phyloP scores from a whole-genome alignment of 306 rosid genomes.

The Bauhinia variegata region DNA sequence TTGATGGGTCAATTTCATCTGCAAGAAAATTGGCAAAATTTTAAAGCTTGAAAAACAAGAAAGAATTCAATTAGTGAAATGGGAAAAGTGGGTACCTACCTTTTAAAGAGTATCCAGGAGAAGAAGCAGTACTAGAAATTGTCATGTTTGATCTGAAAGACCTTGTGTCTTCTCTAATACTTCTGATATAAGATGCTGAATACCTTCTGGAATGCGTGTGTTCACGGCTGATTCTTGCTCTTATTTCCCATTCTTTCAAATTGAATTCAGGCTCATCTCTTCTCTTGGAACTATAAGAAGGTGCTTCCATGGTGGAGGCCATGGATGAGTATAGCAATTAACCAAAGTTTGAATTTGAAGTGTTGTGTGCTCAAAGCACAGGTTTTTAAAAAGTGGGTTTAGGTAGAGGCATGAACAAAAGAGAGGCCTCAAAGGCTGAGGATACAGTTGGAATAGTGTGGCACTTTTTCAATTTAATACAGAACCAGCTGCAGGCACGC shows the following conservation, averaged over 20 bases:
- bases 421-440: conserved; percentile 20
- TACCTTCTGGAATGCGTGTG: conserved; percentile 68
- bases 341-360: neutral
- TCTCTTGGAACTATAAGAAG: conserved; percentile 45
- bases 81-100: conserved; percentile 40
- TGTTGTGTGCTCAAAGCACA: conserved; percentile 12
- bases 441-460: conserved; percentile 15
- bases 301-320: conserved; percentile 55
- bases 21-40: conserved; percentile 22
- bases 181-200: conserved; percentile 85
- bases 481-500: conserved; percentile 34
- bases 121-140: conserved; percentile 89
- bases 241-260: conserved; percentile 69
- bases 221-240: conserved; percentile 55
- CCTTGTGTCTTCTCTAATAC: conserved; percentile 78
- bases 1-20: conserved; percentile 96
- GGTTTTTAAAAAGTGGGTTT: conserved; percentile 31
- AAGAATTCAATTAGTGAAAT: conserved; percentile 1
- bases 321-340: conserved; percentile 30
- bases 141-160: conserved; percentile 83
- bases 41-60: neutral
- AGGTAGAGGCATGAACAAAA: conserved; percentile 26
- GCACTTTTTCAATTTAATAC: conserved; percentile 9
- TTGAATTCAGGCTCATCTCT: conserved; percentile 75
- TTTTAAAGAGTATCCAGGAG: conserved; percentile 78